phyloP scores from a whole-genome alignment of 2,329 filamentous ascomycete species.

The Fusarium equiseti region DNA sequence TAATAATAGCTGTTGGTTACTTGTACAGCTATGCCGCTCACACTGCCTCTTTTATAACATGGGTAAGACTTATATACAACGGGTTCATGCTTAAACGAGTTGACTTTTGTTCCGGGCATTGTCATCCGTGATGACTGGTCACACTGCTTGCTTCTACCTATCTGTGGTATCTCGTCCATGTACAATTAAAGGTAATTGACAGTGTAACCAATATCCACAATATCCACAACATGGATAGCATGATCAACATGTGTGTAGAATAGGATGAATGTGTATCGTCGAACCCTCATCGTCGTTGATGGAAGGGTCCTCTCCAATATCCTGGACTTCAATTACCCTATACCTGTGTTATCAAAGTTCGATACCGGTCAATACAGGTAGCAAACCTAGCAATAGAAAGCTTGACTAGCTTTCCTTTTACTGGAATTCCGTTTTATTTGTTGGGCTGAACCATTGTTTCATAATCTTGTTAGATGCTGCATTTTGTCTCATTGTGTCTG shows the following conservation, averaged over 20 bases:
- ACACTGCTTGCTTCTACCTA: background rate
- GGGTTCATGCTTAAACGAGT: background rate
- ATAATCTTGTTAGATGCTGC: background rate
- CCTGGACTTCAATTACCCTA: background rate
- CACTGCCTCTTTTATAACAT: background rate
- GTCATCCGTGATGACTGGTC: background rate
- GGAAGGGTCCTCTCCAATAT: background rate
- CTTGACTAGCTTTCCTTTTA: background rate
- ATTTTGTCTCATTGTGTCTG: background rate
- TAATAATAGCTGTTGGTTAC: background rate
- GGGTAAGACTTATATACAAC: too few relatives aligned
- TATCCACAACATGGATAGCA: background rate
- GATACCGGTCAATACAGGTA: background rate
- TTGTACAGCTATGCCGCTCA: background rate
- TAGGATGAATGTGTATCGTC: background rate
- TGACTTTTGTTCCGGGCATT: background rate
- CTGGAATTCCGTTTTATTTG: background rate
- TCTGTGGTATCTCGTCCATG: background rate
- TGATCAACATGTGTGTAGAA: background rate
- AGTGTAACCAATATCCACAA: background rate
- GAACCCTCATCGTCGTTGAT: background rate
- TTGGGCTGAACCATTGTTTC: background rate
- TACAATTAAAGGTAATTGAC: background rate
- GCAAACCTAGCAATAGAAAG: background rate
- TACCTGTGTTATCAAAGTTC: background rate